phyloP scores from a whole-genome alignment of 1,284 basidiomycete genomes.

The Meripilus lineatus region DNA sequence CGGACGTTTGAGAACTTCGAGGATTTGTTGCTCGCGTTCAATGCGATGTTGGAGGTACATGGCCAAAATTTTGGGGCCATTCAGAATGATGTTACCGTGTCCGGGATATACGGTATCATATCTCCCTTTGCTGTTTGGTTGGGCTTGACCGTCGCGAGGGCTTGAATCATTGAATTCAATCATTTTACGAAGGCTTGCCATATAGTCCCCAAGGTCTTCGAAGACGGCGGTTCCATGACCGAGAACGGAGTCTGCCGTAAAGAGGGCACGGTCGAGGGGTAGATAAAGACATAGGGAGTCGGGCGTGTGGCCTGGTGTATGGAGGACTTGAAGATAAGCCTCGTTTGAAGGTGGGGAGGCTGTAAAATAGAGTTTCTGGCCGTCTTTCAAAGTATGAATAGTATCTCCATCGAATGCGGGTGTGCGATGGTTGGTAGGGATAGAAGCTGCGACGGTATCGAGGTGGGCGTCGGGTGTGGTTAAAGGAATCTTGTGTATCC shows the following conservation, averaged over 20 bases:
- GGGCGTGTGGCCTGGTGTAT: slow-evolving; percentile 88
- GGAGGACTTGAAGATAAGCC: slow-evolving; percentile 55
- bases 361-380: slow-evolving; percentile 39
- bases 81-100: slow-evolving; percentile 75
- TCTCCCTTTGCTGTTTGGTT: too few species aligned
- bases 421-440: slow-evolving; percentile 41
- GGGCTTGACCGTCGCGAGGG: slow-evolving; percentile 18
- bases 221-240: slow-evolving; percentile 92
- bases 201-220: slow-evolving; percentile 76
- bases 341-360: slow-evolving; percentile 10
- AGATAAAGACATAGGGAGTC: slow-evolving; percentile 81
- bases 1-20: slow-evolving; percentile 47
- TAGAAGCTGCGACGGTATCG: slow-evolving; percentile 35
- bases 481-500: slow-evolving; percentile 66
- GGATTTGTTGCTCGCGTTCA: slow-evolving; percentile 78
- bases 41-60: slow-evolving; percentile 81
- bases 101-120: slow-evolving; percentile 73
- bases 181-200: slow-evolving; percentile 64
- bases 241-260: slow-evolving; percentile 90
- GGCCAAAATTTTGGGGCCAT: slow-evolving; percentile 55
- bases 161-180: slow-evolving; percentile 35
- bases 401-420: slow-evolving; percentile 35
- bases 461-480: slow-evolving; percentile 27
- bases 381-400: slow-evolving; percentile 55
- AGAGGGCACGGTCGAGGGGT: slow-evolving; percentile 59